phyloP scores from a whole-genome alignment of 139 green algal genomes.

The Bryopsis sp. region DNA sequence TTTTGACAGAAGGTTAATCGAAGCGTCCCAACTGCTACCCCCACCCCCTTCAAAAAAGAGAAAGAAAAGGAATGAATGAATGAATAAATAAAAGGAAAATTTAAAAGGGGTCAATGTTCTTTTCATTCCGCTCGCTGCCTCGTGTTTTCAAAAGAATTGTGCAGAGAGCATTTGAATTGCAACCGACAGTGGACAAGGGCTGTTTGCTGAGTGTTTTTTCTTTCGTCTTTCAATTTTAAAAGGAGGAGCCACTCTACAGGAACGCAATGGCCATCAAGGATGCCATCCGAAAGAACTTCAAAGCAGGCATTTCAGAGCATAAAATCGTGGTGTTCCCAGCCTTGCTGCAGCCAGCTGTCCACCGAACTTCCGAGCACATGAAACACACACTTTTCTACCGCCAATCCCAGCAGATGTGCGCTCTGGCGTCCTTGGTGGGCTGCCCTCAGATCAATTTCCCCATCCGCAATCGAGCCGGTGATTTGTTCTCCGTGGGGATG shows the following conservation, averaged over 20 bases:
- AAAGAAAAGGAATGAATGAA: no score
- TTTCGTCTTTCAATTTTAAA: no score
- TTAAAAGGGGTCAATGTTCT: no score
- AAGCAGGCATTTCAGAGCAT: slow-evolving; percentile 8
- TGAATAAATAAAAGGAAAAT: no score
- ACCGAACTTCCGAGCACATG: not conserved
- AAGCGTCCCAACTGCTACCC: no score
- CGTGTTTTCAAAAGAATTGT: no score
- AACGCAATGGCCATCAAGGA: not conserved
- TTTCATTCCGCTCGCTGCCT: no score
- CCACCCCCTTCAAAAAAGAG: no score
- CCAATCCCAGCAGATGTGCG: not conserved
- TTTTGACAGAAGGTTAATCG: no score
- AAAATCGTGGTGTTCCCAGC: slow-evolving; percentile 7
- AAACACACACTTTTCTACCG: slow-evolving; percentile 2
- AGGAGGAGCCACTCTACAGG: not conserved
- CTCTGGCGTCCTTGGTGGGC: slow-evolving; percentile 6
- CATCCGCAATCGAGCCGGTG: not conserved
- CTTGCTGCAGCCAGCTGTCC: not conserved
- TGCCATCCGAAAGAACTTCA: not conserved
- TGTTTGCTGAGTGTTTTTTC: no score
- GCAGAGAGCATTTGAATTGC: no score
- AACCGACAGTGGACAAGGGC: no score
- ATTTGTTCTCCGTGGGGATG: slow-evolving; percentile 13
- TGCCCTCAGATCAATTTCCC: slow-evolving; percentile 16